Base-by-base conservation (phyloP, 1,284 basidiomycete genomes). In the Vanrija pseudolonga region DNA sequence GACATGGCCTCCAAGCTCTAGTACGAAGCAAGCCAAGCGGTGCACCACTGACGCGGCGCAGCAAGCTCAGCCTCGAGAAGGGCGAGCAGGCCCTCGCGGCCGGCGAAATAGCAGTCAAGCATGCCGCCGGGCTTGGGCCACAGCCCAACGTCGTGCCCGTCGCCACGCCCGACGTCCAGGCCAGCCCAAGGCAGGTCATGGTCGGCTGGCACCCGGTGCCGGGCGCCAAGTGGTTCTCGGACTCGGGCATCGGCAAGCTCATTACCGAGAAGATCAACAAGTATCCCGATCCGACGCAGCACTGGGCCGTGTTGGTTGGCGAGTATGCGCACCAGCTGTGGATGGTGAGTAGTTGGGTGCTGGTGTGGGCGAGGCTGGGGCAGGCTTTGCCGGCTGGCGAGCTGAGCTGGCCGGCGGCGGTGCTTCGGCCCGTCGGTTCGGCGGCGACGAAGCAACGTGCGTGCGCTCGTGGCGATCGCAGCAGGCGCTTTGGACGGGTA, bases 231-330 rank as follows among this genome's bases (percentile, higher is more conserved):
- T 59, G 57, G 57, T 59, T 59, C 32, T 53, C 57, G 2, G 20
- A 50, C 40, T 56, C 57, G 14, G 53, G 51, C 1, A 45, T 59
- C 18, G 57, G 57, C 5, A 49, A 53, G 47, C 40, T 59, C 28
- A 59, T 59, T 24, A 59, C 57, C 14, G 53, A 53, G 20, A 55
- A 56, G 44, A 59, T 55, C 48, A 59, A 59, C 57, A 37, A 15
- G 17, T 59, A 59, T 39, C 57, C 57, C 7, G 57, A 59, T 23
- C 57, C 57, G 22, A 59, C 57, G 24, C 57, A 59, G 36, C 57
- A 59, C 37, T 59, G 57, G 57, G 57, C 51, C 40, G 54, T 59
- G 17, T 44, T 59, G 7, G 53, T 59, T 3, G 57, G 57, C 20
- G 57, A 53, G 3, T 59, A 56, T 23, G 57, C 44, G 32, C 57